Base-by-base conservation (phyloP, 2,329 filamentous ascomycete genomes). In the Cladophialophora immunda region DNA sequence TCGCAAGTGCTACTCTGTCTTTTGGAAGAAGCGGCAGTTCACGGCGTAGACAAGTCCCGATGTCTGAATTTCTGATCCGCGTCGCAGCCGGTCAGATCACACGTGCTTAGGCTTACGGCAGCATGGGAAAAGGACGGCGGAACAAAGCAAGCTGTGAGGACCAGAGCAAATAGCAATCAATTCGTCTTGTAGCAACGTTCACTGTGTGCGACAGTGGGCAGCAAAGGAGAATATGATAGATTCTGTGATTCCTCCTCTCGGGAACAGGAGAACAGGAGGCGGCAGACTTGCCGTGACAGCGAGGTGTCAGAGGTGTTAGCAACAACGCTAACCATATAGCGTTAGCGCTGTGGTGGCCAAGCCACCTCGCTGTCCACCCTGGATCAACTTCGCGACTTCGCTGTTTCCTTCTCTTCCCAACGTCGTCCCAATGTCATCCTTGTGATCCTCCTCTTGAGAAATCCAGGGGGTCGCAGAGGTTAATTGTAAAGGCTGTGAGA, bases 261-360 rank as follows among this genome's bases (percentile, higher is more conserved):
- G n/a, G 17, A 45, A 45, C 38, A 19, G 38, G 38, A 45, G 38
- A 45, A 19, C 3, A 1, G 5, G 17, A 7, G n/a, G 38, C 38
- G 38, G 38, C 38, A 15, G 17, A 45, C 38, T 45, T 45, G 38
- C 19, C 45, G 27, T 27, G 8, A 8, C 45, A 50, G 45, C 45
- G 45, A 54, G 30, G 30, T 50, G 47, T 32, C 32, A 52, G 29
- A 45, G 29, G 34, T 47, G 27, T 19, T 34, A 30, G n/a, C 45
- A 19, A 59, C 15, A 5, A 34, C 58, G 52, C 64, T 66, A 66
- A 66, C 64, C 36, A 11, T 9, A 50, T 61, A 11, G 11, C 36
- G 64, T 30, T 66, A 61, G 64, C 47, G n/a, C 4, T 4, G 11
- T 30, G 13, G 11, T 30, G 13, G 32, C 59, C 22, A 62, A 45